These are phyloP conservation scores for Syzygium aromaticum DNA, from an alignment of 345 rosid genomes.

Conservation along the genomic window DNA sequence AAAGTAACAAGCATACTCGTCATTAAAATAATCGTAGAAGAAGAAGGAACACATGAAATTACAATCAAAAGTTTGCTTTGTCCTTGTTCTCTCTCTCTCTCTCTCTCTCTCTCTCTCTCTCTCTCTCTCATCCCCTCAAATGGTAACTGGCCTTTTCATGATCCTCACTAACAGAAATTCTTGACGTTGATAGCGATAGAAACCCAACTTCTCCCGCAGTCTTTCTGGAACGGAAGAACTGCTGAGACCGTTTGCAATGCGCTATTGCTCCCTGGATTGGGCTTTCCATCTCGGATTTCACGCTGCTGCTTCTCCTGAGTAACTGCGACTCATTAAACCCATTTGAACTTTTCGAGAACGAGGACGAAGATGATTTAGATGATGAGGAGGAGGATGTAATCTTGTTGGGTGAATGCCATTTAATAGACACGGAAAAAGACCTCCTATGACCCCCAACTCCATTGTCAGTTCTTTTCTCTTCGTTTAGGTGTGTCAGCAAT, in stretches of 20 bases:
- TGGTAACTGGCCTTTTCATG: slow-evolving; percentile 40
- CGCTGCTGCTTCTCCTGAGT: slow-evolving; percentile 59
- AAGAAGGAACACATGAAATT: slow-evolving; percentile 1
- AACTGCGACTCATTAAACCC: slow-evolving; percentile 28
- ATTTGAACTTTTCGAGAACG: slow-evolving; percentile 22
- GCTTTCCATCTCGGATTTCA: slow-evolving; percentile 18
- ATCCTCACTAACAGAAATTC: slow-evolving; percentile 29
- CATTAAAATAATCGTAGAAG: background rate
- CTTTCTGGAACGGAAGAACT: slow-evolving; percentile 34
- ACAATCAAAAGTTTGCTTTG: background rate
- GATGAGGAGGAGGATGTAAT: slow-evolving; percentile 25
- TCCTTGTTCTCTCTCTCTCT: background rate
- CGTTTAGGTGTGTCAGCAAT: slow-evolving; percentile 1
- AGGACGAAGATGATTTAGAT: slow-evolving; percentile 28
- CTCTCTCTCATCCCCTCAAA: slow-evolving; percentile 38
- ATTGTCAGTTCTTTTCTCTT: slow-evolving; percentile 9
- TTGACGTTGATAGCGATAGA: slow-evolving; percentile 45
- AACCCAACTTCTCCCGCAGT: slow-evolving; percentile 37
- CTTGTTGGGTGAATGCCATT: slow-evolving; percentile 38
- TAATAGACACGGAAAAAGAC: slow-evolving; percentile 70
- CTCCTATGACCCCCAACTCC: slow-evolving; percentile 40
- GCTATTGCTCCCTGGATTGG: slow-evolving; percentile 19
- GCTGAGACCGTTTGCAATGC: slow-evolving; percentile 33
- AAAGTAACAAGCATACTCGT: background rate
- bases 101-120: background rate